A percentile compares a stretch with the other conserved stretches of the same genome.
These are phyloP conservation scores for Asterella californica DNA, from an alignment of 225 moss, liverwort and hornwort species.

Conservation along the genomic window DNA sequence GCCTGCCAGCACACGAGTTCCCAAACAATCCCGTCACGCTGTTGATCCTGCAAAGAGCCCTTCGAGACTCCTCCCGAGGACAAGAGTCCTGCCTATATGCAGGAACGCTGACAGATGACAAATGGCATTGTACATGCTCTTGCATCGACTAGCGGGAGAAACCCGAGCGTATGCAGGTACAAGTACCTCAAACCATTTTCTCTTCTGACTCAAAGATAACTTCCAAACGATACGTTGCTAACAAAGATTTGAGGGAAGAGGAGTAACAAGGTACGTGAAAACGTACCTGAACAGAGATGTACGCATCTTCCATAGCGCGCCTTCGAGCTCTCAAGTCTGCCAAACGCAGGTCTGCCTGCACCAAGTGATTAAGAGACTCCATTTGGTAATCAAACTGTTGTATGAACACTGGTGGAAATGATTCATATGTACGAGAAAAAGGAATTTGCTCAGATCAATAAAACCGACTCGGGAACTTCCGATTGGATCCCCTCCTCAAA, in stretches of 20 bases:
- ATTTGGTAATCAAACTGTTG: background rate
- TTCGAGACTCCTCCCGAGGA: background rate
- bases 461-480: background rate
- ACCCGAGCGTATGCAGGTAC: background rate
- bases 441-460: background rate
- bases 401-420: background rate
- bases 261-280: background rate
- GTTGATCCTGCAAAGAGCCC: background rate
- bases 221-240: background rate
- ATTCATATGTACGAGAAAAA: background rate
- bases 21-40: background rate
- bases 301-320: slow-evolving; percentile 95
- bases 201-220: background rate
- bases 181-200: background rate
- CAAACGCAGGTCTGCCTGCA: slow-evolving; percentile 80
- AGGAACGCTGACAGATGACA: background rate
- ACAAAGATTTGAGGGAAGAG: too few relatives aligned
- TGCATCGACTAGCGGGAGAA: too few relatives aligned
- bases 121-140: background rate
- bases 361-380: background rate
- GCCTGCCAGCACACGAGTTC: slow-evolving; percentile 34
- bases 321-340: slow-evolving; percentile 80
- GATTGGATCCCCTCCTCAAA: background rate
- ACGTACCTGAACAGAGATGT: slow-evolving; percentile 54
- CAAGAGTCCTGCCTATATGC: background rate